Percentiles rank a stretch among this genome's conserved stretches.
Evolutionary conservation across 768 basidiomycete genomes (phyloP).

Genomic region (Boletus coccyginus): DNA sequence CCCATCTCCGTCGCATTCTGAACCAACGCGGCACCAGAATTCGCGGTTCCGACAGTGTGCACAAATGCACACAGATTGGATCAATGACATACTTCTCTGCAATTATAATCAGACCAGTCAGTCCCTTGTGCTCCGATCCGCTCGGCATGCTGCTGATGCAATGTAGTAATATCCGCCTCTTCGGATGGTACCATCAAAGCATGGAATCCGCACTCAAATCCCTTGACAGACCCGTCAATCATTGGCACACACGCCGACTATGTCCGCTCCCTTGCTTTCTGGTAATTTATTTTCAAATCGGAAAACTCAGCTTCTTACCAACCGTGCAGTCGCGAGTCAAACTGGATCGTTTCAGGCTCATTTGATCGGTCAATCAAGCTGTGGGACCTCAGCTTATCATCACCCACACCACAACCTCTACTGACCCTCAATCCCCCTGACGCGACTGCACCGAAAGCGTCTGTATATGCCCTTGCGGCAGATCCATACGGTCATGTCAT

Average conservation of each 20-base stretch:
- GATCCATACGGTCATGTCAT: constrained; percentile 80
- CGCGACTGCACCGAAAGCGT: constrained; percentile 61
- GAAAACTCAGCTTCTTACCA: constrained; percentile 10
- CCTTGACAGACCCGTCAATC: constrained; percentile 57
- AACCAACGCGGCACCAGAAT: constrained; percentile 33
- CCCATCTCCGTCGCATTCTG: background rate
- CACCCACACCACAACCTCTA: constrained; percentile 47
- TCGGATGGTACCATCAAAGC: constrained; percentile 94
- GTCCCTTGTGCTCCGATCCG: constrained; percentile 22
- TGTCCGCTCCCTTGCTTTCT: constrained; percentile 74
- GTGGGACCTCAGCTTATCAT: constrained; percentile 73
- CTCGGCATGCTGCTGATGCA: constrained; percentile 5
- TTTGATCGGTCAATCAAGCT: constrained; percentile 93
- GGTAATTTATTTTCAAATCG: constrained; percentile 39
- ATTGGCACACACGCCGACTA: constrained; percentile 84
- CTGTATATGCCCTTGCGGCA: constrained; percentile 73
- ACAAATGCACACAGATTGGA: constrained; percentile 92
- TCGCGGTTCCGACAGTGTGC: constrained; percentile 82
- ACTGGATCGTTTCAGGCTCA: constrained; percentile 91
- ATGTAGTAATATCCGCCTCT: constrained; percentile 82
- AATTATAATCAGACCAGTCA: constrained; percentile 86
- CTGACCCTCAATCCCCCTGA: constrained; percentile 69
- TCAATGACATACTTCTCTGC: constrained; percentile 91
- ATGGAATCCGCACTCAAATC: constrained; percentile 80
- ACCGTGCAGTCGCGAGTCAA: constrained; percentile 60